Evolutionary conservation across 164 flowering plant species (phyloP).

Genomic region (Vitis labrusca): DNA sequence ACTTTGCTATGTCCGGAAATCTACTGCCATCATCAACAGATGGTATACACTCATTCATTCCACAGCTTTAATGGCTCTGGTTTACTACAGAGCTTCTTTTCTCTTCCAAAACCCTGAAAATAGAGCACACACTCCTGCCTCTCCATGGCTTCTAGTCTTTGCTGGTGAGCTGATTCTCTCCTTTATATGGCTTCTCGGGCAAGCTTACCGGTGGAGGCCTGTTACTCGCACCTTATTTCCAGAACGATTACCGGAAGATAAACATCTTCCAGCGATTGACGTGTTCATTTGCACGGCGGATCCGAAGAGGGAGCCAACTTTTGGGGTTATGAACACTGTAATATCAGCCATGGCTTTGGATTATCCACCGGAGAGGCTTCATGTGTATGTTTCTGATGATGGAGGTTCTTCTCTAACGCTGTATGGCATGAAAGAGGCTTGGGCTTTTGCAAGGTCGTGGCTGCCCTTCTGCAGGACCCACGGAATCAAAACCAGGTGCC

Average conservation of each 20-base stretch:
- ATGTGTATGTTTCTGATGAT: slow-evolving; percentile 74
- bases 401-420: slow-evolving; percentile 50
- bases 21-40: slow-evolving; percentile 17
- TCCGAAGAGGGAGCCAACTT: slow-evolving; percentile 51
- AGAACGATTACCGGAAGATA: slow-evolving; percentile 35
- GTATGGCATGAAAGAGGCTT: slow-evolving; percentile 40
- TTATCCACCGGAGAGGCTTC: slow-evolving; percentile 59
- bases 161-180: slow-evolving; percentile 44
- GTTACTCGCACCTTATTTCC: slow-evolving; percentile 44
- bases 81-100: slow-evolving; percentile 29
- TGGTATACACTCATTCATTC: slow-evolving; percentile 21
- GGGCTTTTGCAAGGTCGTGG: slow-evolving; percentile 50
- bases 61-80: slow-evolving; percentile 18
- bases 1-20: slow-evolving; percentile 15
- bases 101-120: slow-evolving; percentile 9
- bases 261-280: slow-evolving; percentile 46
- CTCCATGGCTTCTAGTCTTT: slow-evolving; percentile 37
- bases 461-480: slow-evolving; percentile 57
- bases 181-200: slow-evolving; percentile 42
- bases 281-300: slow-evolving; percentile 67
- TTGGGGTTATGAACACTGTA: slow-evolving; percentile 70
- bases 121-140: neutral
- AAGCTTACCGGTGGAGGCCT: slow-evolving; percentile 48
- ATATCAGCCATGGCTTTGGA: slow-evolving; percentile 69
- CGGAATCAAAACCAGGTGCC: slow-evolving; percentile 41